A percentile compares a stretch with the other conserved stretches of the same genome.
Evolutionary conservation across 179 eudicot species (phyloP).

Genomic region (Beta lomatogona): DNA sequence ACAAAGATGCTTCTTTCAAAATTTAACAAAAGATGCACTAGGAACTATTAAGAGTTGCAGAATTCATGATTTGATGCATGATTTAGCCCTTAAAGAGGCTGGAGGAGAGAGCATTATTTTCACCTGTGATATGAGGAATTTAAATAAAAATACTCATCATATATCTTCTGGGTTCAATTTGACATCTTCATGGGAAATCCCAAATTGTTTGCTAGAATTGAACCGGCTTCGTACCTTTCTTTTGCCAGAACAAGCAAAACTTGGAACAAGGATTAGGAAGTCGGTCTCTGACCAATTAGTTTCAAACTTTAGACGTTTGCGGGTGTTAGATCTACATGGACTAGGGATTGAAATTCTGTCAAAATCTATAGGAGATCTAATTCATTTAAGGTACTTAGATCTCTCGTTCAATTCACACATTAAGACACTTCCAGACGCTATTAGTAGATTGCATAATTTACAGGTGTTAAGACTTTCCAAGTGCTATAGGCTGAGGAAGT

Average conservation of each 20-base stretch:
- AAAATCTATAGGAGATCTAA: conserved; percentile 18
- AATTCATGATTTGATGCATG: conserved; percentile 36
- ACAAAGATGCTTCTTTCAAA: conserved; percentile 34
- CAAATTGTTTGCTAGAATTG: conserved; percentile 11
- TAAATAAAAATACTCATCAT: conserved; percentile 10
- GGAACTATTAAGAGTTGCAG: conserved; percentile 21
- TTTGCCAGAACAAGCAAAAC: conserved; percentile 12
- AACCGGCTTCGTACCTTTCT: conserved; percentile 18
- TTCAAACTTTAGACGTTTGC: conserved; percentile 24
- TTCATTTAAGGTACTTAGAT: conserved; percentile 17
- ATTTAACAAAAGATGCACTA: conserved; percentile 9
- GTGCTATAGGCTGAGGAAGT: conserved; percentile 14
- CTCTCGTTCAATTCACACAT: conserved; percentile 13
- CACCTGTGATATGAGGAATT: not conserved
- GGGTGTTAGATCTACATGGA: conserved; percentile 23
- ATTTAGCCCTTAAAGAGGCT: conserved; percentile 26
- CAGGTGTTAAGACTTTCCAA: conserved; percentile 10
- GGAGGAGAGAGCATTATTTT: conserved; percentile 19
- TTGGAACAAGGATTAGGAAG: conserved; percentile 10
- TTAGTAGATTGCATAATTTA: not conserved
- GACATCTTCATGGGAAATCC: conserved; percentile 14
- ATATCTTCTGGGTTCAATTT: conserved; percentile 5
- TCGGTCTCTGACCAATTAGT: conserved; percentile 5
- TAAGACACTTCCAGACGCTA: conserved; percentile 3
- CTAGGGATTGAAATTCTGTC: conserved; percentile 16